Conservation (phyloP, 2,329 filamentous ascomycete species). For the Orbilia ellipsospora region DNA sequence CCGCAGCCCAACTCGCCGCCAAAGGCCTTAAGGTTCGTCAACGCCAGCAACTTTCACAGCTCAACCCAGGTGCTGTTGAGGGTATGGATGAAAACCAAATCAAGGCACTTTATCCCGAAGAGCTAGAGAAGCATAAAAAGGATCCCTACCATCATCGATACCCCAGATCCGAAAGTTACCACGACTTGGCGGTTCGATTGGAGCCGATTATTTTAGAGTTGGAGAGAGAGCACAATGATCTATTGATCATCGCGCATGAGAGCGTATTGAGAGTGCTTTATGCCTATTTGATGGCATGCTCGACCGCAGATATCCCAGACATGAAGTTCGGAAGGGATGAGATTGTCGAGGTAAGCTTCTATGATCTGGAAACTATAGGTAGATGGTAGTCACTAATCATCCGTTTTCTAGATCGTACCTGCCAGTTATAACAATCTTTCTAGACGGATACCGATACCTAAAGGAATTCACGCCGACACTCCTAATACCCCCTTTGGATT, state of each 20-base stretch:
- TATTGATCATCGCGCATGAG: slow-evolving; percentile 98
- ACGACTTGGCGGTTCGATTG: slow-evolving; percentile 95
- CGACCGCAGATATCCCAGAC: slow-evolving; percentile 90
- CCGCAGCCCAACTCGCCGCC: slow-evolving; percentile 80
- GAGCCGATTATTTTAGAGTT: slow-evolving; percentile 98
- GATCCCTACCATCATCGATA: slow-evolving; percentile 98
- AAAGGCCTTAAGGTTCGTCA: slow-evolving; percentile 88
- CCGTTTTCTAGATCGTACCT: slow-evolving; percentile 76
- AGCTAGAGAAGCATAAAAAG: slow-evolving; percentile 89
- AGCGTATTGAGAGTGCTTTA: slow-evolving; percentile 97
- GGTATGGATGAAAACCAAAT: slow-evolving; percentile 88
- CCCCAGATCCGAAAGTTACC: slow-evolving; percentile 82
- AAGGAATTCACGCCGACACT: slow-evolving; percentile 65
- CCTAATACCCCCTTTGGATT: slow-evolving; percentile 44
- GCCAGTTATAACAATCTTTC: slow-evolving; percentile 97
- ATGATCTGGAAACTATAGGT: too few species aligned
- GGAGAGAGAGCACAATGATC: slow-evolving; percentile 94
- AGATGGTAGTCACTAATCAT: background rate
- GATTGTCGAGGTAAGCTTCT: slow-evolving; percentile 81
- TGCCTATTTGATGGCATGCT: slow-evolving; percentile 98
- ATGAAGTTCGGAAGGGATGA: slow-evolving; percentile 95
- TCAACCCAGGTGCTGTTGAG: slow-evolving; percentile 96
- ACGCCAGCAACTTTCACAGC: slow-evolving; percentile 93
- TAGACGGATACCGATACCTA: slow-evolving; percentile 86
- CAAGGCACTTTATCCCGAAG: slow-evolving; percentile 83